Evolutionary conservation across 2,329 filamentous ascomycete genomes (phyloP), one percentile per base, ranked within the genome.

Genomic region (Botrytis tulipae): DNA sequence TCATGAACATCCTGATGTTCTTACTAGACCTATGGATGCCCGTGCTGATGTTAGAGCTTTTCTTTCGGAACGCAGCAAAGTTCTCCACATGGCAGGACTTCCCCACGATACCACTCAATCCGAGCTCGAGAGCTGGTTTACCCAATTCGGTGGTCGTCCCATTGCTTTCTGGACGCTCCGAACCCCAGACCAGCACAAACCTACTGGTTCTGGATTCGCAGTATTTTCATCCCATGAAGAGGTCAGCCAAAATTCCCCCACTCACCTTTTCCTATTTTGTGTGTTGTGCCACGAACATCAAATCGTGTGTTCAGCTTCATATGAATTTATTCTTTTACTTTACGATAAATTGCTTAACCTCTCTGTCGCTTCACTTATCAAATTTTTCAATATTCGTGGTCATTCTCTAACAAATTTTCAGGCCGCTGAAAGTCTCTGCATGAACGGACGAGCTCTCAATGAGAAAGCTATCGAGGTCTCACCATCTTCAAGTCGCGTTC

Each of bases 391-490:
- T 62, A 73, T 76, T 57, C 74, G 79, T 68, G 80, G 78, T 71
- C 80, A 81, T 76, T 76, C 73, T 80, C 79, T 81, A 81, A 81
- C 78, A 75, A 74, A 76, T 69, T 78, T 77, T 29, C 78, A 97
- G 95, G 96, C 96, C 79, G 96, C 96, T 68, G 96, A 99, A 83
- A 97, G 94, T 83, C 88, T 99, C 74, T 98, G 96, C 86, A 99
- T 99, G 96, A 99, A 99, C 81, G 96, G 96, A 72, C 94, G 96
- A 80, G 96, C 96, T 71, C 88, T 99, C 75, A 99, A 98, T 81
- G 96, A 99, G 83, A 98, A 98, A 86, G 96, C 96, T 77, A 98
- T 99, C 81, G 96, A 99, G 84, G 96, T 99, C 74, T 98, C 96
- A 7, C 96, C 96, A 16, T 98, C 95, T 14, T 97, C 94, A n/a